Evolutionary conservation across 208 protist genomes (phyloP), one percentile per base, ranked within the genome.

Genomic region (Leishmania guyanensis): DNA sequence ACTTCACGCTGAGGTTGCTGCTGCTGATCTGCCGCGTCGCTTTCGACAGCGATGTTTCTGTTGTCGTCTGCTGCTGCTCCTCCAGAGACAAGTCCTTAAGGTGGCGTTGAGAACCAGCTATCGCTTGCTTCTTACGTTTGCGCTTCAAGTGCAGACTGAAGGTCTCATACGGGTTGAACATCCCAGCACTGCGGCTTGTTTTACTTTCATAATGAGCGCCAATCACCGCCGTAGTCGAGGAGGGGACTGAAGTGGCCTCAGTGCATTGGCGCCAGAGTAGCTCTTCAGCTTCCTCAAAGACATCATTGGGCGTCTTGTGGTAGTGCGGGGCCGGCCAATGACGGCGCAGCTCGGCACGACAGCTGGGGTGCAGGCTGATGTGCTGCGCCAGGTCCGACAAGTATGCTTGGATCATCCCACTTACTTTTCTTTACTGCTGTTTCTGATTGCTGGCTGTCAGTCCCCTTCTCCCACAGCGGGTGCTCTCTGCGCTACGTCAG

Each of bases 261-360:
- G 68, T 6, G 66, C 46, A 39, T 36, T 79, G 75, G 66, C 80
- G 54, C 1, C 66, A 10, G 33, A 0, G 64, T 4, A 43, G 5
- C 53, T 56, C 80, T 65, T 80, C 70, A 26, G 80, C 77, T 43
- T 74, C 79, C 3, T 14, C 58, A 4, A 33, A 10, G 10, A 56
- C 53, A 26, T 80, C 80, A n/a, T 77, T 39, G 36, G 0, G 36
- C 1, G 36, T 39, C 36, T 39, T 83, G 71, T 92, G 87, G 70
- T 81, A 78, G 72, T 90, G 89, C 5, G 87, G 84, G 16, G 87
- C 85, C 64, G 89, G 89, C 89, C 89, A 92, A 82, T 92, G 89
- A 50, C 86, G 81, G 2, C 85, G 84, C 53, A 83, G 73, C 39
- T 81, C 73, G 2, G 77, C 68, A 56, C 81, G 85, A 77, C 89